Percentiles rank a stretch among this genome's conserved stretches.
Conservation (phyloP, 2,329 filamentous ascomycete species). For the Colletotrichum shisoi region DNA sequence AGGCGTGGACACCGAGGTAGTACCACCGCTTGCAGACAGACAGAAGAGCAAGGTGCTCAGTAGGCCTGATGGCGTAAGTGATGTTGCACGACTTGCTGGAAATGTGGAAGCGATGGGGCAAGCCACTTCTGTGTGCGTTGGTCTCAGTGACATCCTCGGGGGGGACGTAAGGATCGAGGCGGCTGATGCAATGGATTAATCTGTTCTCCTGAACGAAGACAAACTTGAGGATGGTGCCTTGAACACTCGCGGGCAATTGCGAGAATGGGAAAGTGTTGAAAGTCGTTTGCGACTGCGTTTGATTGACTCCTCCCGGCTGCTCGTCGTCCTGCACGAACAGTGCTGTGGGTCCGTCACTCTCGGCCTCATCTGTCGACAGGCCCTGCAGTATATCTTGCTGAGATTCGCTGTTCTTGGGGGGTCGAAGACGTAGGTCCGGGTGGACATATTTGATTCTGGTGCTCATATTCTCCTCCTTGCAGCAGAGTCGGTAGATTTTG, state of each 20-base stretch:
- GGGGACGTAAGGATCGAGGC: conserved; percentile 50
- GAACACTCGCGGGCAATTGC: conserved; percentile 45
- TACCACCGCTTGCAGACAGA: conserved; percentile 53
- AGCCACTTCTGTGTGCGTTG: conserved; percentile 35
- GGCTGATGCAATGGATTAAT: conserved; percentile 55
- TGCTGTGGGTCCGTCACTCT: not conserved
- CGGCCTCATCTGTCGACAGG: not conserved
- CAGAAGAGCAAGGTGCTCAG: conserved; percentile 50
- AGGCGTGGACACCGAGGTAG: conserved; percentile 53
- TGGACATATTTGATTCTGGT: conserved; percentile 40
- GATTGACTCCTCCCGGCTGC: not conserved
- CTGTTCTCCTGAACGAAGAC: conserved; percentile 48
- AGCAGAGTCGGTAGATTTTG: conserved; percentile 43
- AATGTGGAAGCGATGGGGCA: conserved; percentile 53
- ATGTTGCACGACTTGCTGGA: conserved; percentile 47
- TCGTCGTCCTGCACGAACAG: conserved; percentile 22
- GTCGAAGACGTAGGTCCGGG: conserved; percentile 44
- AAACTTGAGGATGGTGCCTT: conserved; percentile 50
- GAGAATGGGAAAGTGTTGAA: conserved; percentile 43
- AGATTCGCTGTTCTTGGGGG: conserved; percentile 8
- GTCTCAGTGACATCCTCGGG: conserved; percentile 39
- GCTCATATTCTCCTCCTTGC: conserved; percentile 50
- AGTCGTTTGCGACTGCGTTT: not conserved
- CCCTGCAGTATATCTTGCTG: not conserved
- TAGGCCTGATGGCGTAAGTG: conserved; percentile 47